phyloP scores from a whole-genome alignment of 345 rosid species.

The Lepidium aucheri region DNA sequence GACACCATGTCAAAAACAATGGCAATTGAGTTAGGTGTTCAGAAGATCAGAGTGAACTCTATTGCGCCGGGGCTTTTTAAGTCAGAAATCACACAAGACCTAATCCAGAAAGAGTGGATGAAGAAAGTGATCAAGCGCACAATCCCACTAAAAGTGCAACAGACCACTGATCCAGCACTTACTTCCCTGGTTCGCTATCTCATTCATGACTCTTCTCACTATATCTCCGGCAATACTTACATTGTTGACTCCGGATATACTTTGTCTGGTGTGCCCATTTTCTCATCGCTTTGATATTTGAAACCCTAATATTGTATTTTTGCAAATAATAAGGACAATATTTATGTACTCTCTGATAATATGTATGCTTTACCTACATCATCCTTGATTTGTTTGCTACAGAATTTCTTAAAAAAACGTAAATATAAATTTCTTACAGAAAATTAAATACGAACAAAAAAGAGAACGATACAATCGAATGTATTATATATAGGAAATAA shows the following conservation, averaged over 20 bases:
- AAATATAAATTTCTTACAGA: too few species aligned
- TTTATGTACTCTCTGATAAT: too few species aligned
- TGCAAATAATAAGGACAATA: too few species aligned
- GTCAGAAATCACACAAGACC: constrained; percentile 58
- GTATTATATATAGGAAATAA: too few species aligned
- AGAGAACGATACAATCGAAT: too few species aligned
- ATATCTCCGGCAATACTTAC: constrained; percentile 49
- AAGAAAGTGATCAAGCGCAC: constrained; percentile 28
- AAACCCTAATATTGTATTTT: too few species aligned
- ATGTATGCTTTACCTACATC: too few species aligned
- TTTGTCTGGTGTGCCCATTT: constrained; percentile 50
- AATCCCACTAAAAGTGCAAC: constrained; percentile 33
- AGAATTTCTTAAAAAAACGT: too few species aligned
- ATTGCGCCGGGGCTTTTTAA: constrained; percentile 57
- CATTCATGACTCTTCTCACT: constrained; percentile 53
- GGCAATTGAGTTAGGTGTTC: constrained; percentile 54
- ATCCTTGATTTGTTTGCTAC: too few species aligned
- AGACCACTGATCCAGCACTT: constrained; percentile 49
- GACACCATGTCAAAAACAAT: constrained; percentile 46
- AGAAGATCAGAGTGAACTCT: constrained; percentile 71
- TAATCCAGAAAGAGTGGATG: constrained; percentile 53
- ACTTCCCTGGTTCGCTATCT: constrained; percentile 57
- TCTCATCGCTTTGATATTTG: constrained; percentile 30
- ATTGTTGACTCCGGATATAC: constrained; percentile 56
- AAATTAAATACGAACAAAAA: too few species aligned